Percentiles rank a stretch among this genome's conserved stretches.
These are phyloP conservation scores for Leucoagaricus sp. DNA, from an alignment of 1,284 basidiomycete genomes.

Conservation along the genomic window DNA sequence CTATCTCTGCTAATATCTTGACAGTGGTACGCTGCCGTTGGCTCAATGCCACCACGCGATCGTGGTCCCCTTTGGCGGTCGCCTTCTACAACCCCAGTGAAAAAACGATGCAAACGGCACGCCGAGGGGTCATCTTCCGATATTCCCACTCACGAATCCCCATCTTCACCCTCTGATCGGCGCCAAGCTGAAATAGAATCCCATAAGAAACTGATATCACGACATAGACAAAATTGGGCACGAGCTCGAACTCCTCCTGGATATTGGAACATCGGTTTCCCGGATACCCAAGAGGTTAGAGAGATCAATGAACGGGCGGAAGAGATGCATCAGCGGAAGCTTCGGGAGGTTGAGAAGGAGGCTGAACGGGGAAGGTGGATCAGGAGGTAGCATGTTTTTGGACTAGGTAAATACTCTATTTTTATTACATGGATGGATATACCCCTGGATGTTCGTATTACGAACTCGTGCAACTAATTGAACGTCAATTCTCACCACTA, in stretches of 20 bases:
- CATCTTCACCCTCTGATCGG: constrained; percentile 15
- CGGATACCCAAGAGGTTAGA: constrained; percentile 76
- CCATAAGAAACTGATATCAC: constrained; percentile 77
- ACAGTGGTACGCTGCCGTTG: constrained; percentile 82
- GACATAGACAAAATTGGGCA: constrained; percentile 76
- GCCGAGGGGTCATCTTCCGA: constrained; percentile 8
- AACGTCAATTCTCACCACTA: background rate
- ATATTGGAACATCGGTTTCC: constrained; percentile 90
- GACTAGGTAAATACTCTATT: background rate
- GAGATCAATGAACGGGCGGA: constrained; percentile 74
- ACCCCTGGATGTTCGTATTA: background rate
- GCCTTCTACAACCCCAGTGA: constrained; percentile 42
- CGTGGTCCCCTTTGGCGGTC: constrained; percentile 72
- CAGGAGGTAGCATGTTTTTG: constrained; percentile 5
- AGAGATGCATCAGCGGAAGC: constrained; percentile 69
- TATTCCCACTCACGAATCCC: constrained; percentile 5
- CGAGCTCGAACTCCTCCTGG: constrained; percentile 78
- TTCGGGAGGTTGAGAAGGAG: constrained; percentile 54
- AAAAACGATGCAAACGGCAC: constrained; percentile 25
- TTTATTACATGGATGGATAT: background rate
- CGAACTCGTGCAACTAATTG: background rate
- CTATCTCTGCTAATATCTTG: background rate
- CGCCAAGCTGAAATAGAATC: constrained; percentile 38
- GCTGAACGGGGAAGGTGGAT: constrained; percentile 38
- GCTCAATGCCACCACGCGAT: constrained; percentile 64